phyloP scores from a whole-genome alignment of 2,329 filamentous ascomycete species.

The Penicillium griseofulvum region DNA sequence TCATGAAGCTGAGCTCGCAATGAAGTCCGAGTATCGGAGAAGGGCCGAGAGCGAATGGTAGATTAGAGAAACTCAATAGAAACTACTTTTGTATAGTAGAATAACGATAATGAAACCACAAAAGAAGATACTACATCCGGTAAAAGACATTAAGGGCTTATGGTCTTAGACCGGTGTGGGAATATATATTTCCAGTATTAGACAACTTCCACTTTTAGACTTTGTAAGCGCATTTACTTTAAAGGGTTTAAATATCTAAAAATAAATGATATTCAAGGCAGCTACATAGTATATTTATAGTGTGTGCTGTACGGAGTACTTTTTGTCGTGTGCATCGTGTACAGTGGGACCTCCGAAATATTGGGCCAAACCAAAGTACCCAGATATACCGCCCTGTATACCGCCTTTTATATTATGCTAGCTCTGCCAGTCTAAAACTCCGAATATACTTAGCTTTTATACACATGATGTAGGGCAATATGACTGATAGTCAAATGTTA shows the following conservation, averaged over 20 bases:
- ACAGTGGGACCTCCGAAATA: background rate
- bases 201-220: background rate
- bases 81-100: too few species aligned
- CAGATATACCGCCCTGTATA: too few species aligned
- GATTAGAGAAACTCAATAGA: background rate
- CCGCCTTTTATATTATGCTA: too few species aligned
- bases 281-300: background rate
- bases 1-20: background rate
- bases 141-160: too few species aligned
- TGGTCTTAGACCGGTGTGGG: background rate
- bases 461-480: too few species aligned
- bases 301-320: background rate
- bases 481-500: too few species aligned
- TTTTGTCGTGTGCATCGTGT: background rate
- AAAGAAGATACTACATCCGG: background rate
- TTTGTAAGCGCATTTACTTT: background rate
- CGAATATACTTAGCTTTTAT: too few species aligned
- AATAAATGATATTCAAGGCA: background rate
- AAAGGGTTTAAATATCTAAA: background rate
- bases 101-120: background rate
- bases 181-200: background rate
- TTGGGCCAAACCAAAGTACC: too few species aligned
- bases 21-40: background rate
- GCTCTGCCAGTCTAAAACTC: too few species aligned
- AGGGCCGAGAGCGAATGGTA: background rate